These are phyloP conservation scores for Talaromyces rugulosus DNA, from an alignment of 2,329 filamentous ascomycete genomes.

Conservation along the genomic window DNA sequence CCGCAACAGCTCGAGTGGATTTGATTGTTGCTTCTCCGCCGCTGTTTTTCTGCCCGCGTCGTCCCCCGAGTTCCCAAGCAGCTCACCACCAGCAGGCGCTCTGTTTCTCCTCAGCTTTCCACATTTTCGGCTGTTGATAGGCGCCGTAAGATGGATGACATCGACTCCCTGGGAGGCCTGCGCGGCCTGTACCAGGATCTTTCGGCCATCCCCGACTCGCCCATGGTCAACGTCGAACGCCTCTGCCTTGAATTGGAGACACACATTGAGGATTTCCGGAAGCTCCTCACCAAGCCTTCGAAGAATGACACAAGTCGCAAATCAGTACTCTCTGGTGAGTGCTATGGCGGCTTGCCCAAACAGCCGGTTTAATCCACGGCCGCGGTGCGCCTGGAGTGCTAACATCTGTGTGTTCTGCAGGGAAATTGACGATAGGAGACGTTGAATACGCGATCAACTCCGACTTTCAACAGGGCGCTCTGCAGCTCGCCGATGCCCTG, in stretches of 20 bases:
- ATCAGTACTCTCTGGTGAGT: conserved; percentile 62
- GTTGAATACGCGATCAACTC: conserved; percentile 77
- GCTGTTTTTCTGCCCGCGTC: conserved; percentile 23
- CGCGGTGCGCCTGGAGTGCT: conserved; percentile 1
- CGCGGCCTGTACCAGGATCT: conserved; percentile 85
- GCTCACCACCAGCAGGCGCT: conserved; percentile 17
- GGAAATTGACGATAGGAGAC: conserved; percentile 69
- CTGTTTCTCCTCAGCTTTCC: conserved; percentile 19
- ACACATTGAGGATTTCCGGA: conserved; percentile 63
- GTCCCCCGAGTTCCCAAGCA: conserved; percentile 21
- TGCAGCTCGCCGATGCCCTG: conserved; percentile 80
- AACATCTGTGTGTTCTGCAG: conserved; percentile 41
- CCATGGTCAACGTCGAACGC: conserved; percentile 66
- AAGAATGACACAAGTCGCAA: conserved; percentile 74
- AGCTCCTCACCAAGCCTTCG: conserved; percentile 68
- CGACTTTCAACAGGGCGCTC: conserved; percentile 76
- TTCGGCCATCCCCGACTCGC: conserved; percentile 67
- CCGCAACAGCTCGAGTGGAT: conserved; percentile 21
- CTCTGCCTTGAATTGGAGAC: conserved; percentile 62
- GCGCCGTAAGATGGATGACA: conserved; percentile 60
- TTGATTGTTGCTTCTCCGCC: conserved; percentile 26
- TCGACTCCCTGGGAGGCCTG: conserved; percentile 69
- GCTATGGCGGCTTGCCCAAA: conserved; percentile 5
- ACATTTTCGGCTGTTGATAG: conserved; percentile 15
- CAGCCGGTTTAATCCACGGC: background rate